Base-by-base conservation (phyloP, 495 filamentous ascomycete species). In the Penicillium nucicola region DNA sequence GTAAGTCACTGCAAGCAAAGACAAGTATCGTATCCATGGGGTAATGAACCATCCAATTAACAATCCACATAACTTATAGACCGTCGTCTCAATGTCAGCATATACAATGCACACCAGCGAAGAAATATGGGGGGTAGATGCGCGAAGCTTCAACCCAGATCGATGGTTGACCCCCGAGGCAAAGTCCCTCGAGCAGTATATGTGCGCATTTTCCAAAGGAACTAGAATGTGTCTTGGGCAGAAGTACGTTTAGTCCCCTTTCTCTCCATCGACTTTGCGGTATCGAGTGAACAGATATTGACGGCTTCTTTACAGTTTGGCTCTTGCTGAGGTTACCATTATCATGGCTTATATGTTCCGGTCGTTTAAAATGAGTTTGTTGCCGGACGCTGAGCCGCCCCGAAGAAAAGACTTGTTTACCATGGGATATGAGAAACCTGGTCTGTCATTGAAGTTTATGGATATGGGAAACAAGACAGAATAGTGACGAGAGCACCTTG, bases 341-440 rank as follows among this genome's bases (percentile, higher is more conserved):
- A 37, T 48, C 14, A 43, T 55, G 33, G 45, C 52, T 7, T 55
- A 49, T 20, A 5, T 55, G 3, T 49, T 55, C 39, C 37, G 38
- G 5, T 49, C 37, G 10, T 55, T 30, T 18, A 32, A 45, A 31
- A 19, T 53, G 3, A 43, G 44, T 18, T 33, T 53, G 19, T 37
- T 37, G 8, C 12, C n/a, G 2, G 36, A 30, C 8, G 17, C 33
- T 28, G 5, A 22, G 0, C 34, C n/a, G 3, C 43, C 43, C 13
- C 12, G 35, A 4, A 23, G 15, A 14, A 45, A 34, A 22, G 50
- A 53, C 25, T 15, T 28, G 25, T 48, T 53, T 15, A 42, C 50
- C n/a, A 34, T 53, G 42, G 43, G 20, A 11, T 53, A 47, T 10
- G 18, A 11, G 28, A 33, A 47, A 20, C 43, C 43, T 6, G 50